Evolutionary conservation across 768 basidiomycete species (phyloP), one percentile per base, ranked within the genome.

Genomic region (Lactarius akahatsu): DNA sequence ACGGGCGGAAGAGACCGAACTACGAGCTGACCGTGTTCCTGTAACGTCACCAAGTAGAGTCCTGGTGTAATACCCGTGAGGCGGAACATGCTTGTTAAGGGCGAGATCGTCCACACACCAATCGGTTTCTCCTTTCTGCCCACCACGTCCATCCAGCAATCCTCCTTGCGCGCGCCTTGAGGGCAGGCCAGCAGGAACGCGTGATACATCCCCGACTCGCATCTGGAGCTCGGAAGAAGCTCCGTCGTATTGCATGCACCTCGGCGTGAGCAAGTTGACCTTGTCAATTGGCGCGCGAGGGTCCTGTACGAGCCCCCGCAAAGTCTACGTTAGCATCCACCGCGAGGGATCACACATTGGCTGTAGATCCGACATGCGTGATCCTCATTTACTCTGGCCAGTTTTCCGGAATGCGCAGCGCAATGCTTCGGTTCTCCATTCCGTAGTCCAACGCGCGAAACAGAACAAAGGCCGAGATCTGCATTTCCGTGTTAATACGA

Each of bases 401-500:
- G 11, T 28, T n/a, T 4, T 45, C 57, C 5, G 57, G 61, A 18
- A 59, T 59, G 8, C 2, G 50, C 26, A 63, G 15, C 13, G n/a
- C 52, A 11, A 63, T 57, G 4, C 62, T 67, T 26, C 57, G 38
- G 28, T 63, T 63, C 32, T 67, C 57, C 57, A 47, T 59, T 20
- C 57, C 61, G 26, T 63, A 63, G 18, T 63, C 57, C 52, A 62
- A 38, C 13, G 50, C 61, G 18, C 10, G 62, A 10, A 59, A 67
- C 52, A 56, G 61, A 36, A 66, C 47, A 50, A 63, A 63, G 3
- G 61, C 54, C 16, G 57, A 62, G 10, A 52, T 62, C 61, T 66
- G 38, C 23, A 1, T 13, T 26, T 50, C 4, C 10, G 16, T 20
- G 30, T 60, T 30, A 45, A 20, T 5, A 26, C 2, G n/a, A 38